Base-by-base conservation (phyloP, 176 grass and related monocot genomes). In the Oryza brachyantha region DNA sequence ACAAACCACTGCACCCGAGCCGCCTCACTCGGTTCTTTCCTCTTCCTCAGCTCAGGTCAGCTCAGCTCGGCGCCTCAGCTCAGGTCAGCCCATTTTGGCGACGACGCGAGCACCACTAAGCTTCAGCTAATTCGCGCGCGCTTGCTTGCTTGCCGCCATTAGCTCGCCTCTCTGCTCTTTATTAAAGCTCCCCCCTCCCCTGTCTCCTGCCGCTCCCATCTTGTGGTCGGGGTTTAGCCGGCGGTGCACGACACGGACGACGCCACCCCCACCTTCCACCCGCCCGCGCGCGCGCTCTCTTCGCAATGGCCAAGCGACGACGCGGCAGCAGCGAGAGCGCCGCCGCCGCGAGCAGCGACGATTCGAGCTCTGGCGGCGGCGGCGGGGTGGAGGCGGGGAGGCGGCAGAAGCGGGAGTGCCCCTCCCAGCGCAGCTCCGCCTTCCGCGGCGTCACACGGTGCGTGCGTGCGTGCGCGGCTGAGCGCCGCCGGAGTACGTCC, bases 361-460 rank as follows among this genome's bases (percentile, higher is more conserved):
- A 55, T 16, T 55, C 50, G 8, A 55, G 17, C 19, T 2, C 50
- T 21, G 50, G 48, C 52, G 29, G 70, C 5, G 36, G 9, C 25
- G 17, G 52, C 0, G 16, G 0, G 28, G n/a, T 8, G 63, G 26
- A 43, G 55, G 6, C 34, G 26, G 83, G 80, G 84, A 85, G 80
- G 84, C 28, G 80, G 84, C 29, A 27, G 72, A 91, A 91, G 88
- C 83, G 81, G 39, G 79, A 79, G 22, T 71, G 84, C 45, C 86
- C 88, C 14, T 75, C 83, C 22, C 88, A 72, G 52, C 94, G 94
- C 80, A 97, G 86, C 72, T 97, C 94, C 39, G 55, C 79, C 5
- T 91, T 84, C 82, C 79, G 94, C 45, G 88, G 91, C 45, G 88
- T 93, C 19, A 91, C 94, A 37, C 83, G 94, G 93, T 90, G 75